Percentiles rank a stretch among this genome's conserved stretches.
Evolutionary conservation across 139 green algal genomes (phyloP).

Genomic region (Auxenochlorella pyrenoidosa): DNA sequence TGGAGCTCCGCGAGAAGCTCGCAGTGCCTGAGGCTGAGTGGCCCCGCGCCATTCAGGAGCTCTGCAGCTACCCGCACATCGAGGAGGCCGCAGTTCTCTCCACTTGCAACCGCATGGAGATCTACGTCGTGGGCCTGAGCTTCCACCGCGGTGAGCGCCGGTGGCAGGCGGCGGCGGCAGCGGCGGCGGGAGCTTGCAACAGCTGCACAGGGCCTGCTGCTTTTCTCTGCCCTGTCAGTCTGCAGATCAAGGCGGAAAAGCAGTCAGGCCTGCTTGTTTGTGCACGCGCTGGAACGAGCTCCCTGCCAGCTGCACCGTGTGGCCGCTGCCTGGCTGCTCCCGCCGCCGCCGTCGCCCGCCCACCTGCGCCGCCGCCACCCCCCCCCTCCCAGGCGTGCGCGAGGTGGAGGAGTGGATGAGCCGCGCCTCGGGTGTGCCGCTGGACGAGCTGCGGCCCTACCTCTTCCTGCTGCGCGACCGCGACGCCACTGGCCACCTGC

Average conservation of each 20-base stretch:
- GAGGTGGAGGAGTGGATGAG: constrained; percentile 99
- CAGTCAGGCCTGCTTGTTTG: background rate
- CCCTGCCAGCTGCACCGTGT: background rate
- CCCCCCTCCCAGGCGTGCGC: constrained; percentile 69
- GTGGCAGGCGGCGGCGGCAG: background rate
- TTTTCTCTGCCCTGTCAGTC: too few relatives aligned
- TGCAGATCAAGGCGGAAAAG: too few relatives aligned
- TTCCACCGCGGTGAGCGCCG: constrained; percentile 79
- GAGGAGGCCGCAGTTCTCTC: constrained; percentile 97
- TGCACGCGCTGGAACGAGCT: too few relatives aligned
- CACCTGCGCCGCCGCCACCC: background rate
- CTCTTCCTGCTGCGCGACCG: constrained; percentile 97
- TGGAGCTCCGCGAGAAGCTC: constrained; percentile 98
- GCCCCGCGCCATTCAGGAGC: constrained; percentile 93
- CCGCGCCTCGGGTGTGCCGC: constrained; percentile 85
- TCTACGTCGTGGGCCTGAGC: constrained; percentile 96
- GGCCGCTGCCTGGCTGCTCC: background rate
- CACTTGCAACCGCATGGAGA: constrained; percentile 99
- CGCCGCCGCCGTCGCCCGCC: background rate
- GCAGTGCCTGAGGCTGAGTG: constrained; percentile 96
- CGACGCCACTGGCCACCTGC: constrained; percentile 95
- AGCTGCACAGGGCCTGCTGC: background rate
- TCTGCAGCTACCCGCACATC: constrained; percentile 94
- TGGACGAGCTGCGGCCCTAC: constrained; percentile 94
- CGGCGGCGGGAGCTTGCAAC: background rate